phyloP scores from a whole-genome alignment of 805 yeast genomes.

The Teunomyces funiuensis region DNA sequence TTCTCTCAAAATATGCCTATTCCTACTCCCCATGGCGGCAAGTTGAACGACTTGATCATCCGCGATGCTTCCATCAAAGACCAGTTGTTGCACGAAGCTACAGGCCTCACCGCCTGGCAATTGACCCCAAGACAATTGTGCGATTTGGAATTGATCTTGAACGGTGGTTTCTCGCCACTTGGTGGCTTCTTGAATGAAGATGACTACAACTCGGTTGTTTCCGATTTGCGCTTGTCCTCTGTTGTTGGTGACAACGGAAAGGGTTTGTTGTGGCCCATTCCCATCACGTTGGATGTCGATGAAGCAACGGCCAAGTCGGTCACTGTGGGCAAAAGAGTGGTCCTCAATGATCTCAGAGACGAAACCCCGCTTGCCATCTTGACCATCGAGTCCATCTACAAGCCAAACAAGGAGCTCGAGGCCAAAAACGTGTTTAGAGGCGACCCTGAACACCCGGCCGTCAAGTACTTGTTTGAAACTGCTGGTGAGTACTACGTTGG shows the following conservation, averaged over 20 bases:
- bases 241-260: constrained; percentile 32
- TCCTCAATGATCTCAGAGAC: constrained; percentile 79
- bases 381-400: constrained; percentile 74
- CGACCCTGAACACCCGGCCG: constrained; percentile 95
- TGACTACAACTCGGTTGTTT: constrained; percentile 69
- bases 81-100: constrained; percentile 59
- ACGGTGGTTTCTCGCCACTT: constrained; percentile 92
- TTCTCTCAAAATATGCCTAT: constrained; percentile 46
- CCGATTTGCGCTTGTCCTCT: constrained; percentile 65
- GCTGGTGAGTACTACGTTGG: constrained; percentile 88
- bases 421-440: constrained; percentile 91
- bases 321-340: constrained; percentile 60
- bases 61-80: constrained; percentile 69
- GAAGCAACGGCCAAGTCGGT: constrained; percentile 46
- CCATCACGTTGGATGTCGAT: constrained; percentile 82
- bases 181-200: constrained; percentile 64
- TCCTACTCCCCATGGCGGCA: constrained; percentile 87
- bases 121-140: constrained; percentile 88
- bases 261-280: constrained; percentile 88
- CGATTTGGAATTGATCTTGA: constrained; percentile 85
- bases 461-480: constrained; percentile 64
- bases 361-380: constrained; percentile 77
- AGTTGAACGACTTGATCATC: constrained; percentile 76
- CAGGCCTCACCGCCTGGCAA: constrained; percentile 44
- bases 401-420: constrained; percentile 77